Evolutionary conservation across 164 flowering plant species (phyloP).

Genomic region (Liquidambar formosana): DNA sequence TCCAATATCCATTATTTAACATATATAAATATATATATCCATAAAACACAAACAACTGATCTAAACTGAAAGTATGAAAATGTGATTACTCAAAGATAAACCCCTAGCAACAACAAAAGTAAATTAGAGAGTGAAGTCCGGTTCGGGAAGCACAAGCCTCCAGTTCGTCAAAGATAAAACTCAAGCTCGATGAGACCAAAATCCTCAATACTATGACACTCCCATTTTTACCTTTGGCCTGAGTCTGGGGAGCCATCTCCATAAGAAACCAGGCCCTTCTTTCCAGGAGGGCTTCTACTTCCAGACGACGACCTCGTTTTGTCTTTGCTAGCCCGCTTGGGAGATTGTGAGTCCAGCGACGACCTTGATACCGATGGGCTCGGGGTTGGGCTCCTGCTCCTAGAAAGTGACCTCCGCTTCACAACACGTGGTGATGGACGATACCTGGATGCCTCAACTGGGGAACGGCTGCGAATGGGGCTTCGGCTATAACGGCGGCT

Average conservation of each 20-base stretch:
- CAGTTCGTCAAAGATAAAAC: not conserved
- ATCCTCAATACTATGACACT: not conserved
- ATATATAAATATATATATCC: not conserved
- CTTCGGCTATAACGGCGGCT: conserved; percentile 66
- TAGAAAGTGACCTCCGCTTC: conserved; percentile 56
- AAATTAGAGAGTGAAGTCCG: not conserved
- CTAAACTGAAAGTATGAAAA: not conserved
- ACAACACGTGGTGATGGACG: conserved; percentile 51
- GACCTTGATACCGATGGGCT: conserved; percentile 59
- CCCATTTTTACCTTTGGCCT: conserved; percentile 30
- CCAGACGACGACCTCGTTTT: conserved; percentile 65
- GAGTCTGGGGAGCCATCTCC: conserved; percentile 82
- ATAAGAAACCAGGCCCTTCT: conserved; percentile 73
- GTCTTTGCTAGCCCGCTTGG: conserved; percentile 41
- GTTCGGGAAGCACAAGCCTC: not conserved
- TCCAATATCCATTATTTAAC: not conserved
- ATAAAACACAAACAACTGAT: not conserved
- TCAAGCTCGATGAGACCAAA: not conserved
- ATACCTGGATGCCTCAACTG: conserved; percentile 45
- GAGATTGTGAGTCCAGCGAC: conserved; percentile 53
- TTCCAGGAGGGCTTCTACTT: conserved; percentile 62
- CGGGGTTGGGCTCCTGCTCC: conserved; percentile 58
- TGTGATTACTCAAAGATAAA: not conserved
- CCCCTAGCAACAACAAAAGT: not conserved
- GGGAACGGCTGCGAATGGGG: conserved; percentile 69